phyloP scores from a whole-genome alignment of 2,329 filamentous ascomycete species.

The Diplodia corticola region DNA sequence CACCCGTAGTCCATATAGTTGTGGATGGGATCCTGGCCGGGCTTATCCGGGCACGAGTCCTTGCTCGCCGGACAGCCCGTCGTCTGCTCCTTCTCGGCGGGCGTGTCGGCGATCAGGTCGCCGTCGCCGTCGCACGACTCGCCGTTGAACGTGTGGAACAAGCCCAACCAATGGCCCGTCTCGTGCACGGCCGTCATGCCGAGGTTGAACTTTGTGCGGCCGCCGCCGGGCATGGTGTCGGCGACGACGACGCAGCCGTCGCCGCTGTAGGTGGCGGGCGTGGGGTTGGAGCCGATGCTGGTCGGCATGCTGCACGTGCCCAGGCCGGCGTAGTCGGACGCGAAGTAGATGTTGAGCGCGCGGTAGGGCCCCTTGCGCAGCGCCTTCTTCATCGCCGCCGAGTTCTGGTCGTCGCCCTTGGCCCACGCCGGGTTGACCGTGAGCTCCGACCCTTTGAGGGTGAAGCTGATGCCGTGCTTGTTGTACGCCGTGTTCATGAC shows the following conservation, averaged over 20 bases:
- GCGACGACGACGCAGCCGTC: slow-evolving; percentile 61
- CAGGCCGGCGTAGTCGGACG: slow-evolving; percentile 55
- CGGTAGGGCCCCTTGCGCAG: slow-evolving; percentile 56
- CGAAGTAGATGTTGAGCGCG: slow-evolving; percentile 61
- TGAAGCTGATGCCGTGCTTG: slow-evolving; percentile 54
- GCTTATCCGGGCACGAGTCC: slow-evolving; percentile 51
- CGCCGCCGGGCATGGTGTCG: slow-evolving; percentile 57
- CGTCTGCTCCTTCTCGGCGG: slow-evolving; percentile 47
- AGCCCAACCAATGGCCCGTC: slow-evolving; percentile 50
- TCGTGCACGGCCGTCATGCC: slow-evolving; percentile 52
- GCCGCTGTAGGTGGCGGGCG: slow-evolving; percentile 46
- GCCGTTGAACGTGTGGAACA: slow-evolving; percentile 51
- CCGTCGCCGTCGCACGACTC: slow-evolving; percentile 47
- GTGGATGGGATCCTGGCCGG: slow-evolving; percentile 52
- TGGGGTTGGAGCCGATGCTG: slow-evolving; percentile 41
- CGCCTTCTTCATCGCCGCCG: slow-evolving; percentile 52
- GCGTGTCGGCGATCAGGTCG: slow-evolving; percentile 49
- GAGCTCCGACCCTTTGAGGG: slow-evolving; percentile 50
- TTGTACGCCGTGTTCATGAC: slow-evolving; percentile 48
- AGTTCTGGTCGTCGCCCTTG: slow-evolving; percentile 46
- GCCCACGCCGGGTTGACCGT: slow-evolving; percentile 59
- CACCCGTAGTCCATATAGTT: slow-evolving; percentile 63
- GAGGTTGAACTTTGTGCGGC: slow-evolving; percentile 50
- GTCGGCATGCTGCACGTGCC: slow-evolving; percentile 56
- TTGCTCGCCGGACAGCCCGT: slow-evolving; percentile 56